phyloP scores from a whole-genome alignment of 2,329 filamentous ascomycete species.

The Fusarium transvaalense region DNA sequence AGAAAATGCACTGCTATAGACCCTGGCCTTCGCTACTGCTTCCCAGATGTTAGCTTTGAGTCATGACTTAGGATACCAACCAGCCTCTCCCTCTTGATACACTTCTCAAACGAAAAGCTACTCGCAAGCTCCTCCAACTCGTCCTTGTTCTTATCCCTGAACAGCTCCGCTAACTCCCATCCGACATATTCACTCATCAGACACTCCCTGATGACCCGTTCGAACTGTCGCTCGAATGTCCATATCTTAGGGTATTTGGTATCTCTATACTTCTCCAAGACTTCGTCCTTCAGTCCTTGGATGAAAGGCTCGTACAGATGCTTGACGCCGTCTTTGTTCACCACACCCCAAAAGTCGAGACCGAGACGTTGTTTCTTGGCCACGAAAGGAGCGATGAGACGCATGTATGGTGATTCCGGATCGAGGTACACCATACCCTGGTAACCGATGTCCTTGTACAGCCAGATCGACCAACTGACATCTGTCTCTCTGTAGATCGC shows the following conservation, averaged over 20 bases:
- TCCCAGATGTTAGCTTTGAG: neutral
- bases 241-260: constrained; percentile 63
- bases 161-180: constrained; percentile 68
- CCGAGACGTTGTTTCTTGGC: constrained; percentile 67
- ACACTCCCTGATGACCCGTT: constrained; percentile 57
- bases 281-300: constrained; percentile 58
- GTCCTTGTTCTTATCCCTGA: constrained; percentile 62
- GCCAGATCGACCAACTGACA: constrained; percentile 70
- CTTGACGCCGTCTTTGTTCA: constrained; percentile 49
- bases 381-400: constrained; percentile 63
- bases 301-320: constrained; percentile 56
- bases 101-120: constrained; percentile 66
- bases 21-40: neutral
- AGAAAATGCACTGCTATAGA: neutral
- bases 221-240: constrained; percentile 64
- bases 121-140: constrained; percentile 67
- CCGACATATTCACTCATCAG: constrained; percentile 62
- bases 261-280: constrained; percentile 57
- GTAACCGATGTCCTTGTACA: constrained; percentile 69
- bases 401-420: constrained; percentile 62
- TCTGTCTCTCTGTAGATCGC: constrained; percentile 51
- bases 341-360: constrained; percentile 67
- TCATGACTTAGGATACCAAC: constrained; percentile 61
- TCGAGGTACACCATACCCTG: constrained; percentile 67
- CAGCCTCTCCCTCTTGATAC: constrained; percentile 62